Base-by-base conservation (phyloP, 2,329 filamentous ascomycete genomes). In the Aspergillus udagawae region DNA sequence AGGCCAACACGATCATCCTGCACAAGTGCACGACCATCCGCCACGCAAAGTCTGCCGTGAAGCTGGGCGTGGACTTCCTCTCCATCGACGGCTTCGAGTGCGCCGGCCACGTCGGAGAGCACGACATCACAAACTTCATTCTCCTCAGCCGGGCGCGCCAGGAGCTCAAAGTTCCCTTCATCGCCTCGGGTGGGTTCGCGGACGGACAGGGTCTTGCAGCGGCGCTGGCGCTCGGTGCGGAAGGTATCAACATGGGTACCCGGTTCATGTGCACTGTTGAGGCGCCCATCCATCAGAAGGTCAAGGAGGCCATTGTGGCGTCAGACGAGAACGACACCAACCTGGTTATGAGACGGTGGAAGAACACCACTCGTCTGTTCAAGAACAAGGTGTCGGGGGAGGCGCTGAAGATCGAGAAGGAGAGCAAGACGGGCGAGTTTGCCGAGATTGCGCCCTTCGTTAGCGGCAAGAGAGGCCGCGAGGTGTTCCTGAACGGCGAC, bases 1-100 rank as follows among this genome's bases (percentile, higher is more conserved):
- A 83, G 60, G 89, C 87, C 5, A 86, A 86, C 56, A 84, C 85
- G 68, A 93, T 84, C 55, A 86, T 99, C 66, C 80, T 99, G 56
- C 94, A 99, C 84, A 99, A 99, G 80, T 97, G 94, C 81, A 99
- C 94, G 8, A 95, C 91, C 4, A 96, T 99, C 77, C 82, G 92
- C 55, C 94, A 99, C 73, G 94, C 94, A 21, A 85, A 91, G 74
- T 92, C 89, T 63, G 94, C 94, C 51, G 83, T 96, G 58, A 96
- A 96, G 77, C 86, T 97, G 42, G 94, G 94, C 62, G 94, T 97
- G 4, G 94, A 99, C 76, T 97, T 99, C 77, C 79, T 99, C 57
- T 92, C 88, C 64, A 97, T 99, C 67, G 94, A 99, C 72, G 94
- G 94, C 47, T 97, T 99, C 72, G 94, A 99, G 77, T 99, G 94